Percentiles rank a stretch among this genome's conserved stretches.
These are phyloP conservation scores for Lichtheimia corymbifera DNA, from an alignment of 371 early-diverging fungal species.

Conservation along the genomic window DNA sequence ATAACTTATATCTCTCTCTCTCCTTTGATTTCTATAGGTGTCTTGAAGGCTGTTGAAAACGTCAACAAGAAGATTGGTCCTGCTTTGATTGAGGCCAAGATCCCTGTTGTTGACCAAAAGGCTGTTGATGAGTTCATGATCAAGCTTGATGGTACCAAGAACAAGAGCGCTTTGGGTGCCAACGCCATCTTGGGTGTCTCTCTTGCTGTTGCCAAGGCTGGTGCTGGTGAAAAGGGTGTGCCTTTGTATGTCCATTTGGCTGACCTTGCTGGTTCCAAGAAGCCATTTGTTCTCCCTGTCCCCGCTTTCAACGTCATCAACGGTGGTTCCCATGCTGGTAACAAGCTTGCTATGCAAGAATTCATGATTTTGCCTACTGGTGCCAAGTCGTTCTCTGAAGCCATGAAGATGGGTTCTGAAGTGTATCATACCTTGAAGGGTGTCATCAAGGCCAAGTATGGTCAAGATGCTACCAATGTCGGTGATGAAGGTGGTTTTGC, in stretches of 20 bases:
- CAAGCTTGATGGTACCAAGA: constrained; percentile 91
- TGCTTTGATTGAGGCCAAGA: constrained; percentile 69
- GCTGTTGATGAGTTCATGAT: constrained; percentile 92
- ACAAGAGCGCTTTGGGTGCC: constrained; percentile 96
- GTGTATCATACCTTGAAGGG: constrained; percentile 94
- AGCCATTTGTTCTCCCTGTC: constrained; percentile 91
- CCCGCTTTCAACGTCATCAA: constrained; percentile 99
- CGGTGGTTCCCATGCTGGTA: constrained; percentile 99
- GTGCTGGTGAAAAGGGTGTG: constrained; percentile 89
- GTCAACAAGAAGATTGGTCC: constrained; percentile 90
- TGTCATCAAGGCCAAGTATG: constrained; percentile 97
- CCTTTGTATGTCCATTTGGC: constrained; percentile 93
- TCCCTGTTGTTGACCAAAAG: constrained; percentile 83
- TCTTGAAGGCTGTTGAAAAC: constrained; percentile 90
- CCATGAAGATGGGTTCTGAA: constrained; percentile 97
- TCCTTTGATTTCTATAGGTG: constrained; percentile 56
- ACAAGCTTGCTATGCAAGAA: constrained; percentile 99
- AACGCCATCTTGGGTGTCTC: constrained; percentile 99
- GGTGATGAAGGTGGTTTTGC: constrained; percentile 99
- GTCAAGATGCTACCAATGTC: constrained; percentile 97
- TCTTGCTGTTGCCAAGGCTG: constrained; percentile 94
- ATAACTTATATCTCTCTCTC: not conserved
- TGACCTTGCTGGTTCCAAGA: constrained; percentile 79
- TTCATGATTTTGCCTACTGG: constrained; percentile 99
- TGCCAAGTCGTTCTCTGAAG: constrained; percentile 90